Evolutionary conservation across 306 rosid genomes (phyloP).

Genomic region (Pterocarpus macrocarpus): DNA sequence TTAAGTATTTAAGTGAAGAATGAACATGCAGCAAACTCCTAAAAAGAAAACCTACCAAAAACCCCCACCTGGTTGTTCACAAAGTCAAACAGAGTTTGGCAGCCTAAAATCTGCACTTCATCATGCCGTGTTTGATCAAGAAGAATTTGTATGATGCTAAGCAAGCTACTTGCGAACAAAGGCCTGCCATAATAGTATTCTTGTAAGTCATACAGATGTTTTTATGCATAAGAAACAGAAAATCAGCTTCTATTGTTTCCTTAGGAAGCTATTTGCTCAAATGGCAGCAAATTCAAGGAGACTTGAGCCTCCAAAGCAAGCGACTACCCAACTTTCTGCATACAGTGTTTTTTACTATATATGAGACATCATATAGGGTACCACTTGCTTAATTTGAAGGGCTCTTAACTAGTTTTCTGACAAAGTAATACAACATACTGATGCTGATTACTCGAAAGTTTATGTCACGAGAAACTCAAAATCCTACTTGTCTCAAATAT

Average conservation of each 20-base stretch:
- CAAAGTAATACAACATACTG: conserved; percentile 4
- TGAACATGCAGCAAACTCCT: conserved; percentile 30
- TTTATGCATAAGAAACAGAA: conserved; percentile 29
- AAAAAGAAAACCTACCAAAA: conserved; percentile 45
- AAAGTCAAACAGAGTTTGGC: conserved; percentile 72
- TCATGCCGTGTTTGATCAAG: conserved; percentile 73
- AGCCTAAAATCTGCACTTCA: conserved; percentile 74
- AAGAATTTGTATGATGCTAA: conserved; percentile 71
- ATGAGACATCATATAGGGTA: conserved; percentile 5
- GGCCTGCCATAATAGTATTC: conserved; percentile 61
- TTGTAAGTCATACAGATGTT: conserved; percentile 32
- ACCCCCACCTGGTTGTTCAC: conserved; percentile 77
- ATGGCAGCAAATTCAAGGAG: conserved; percentile 5
- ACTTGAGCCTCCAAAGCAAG: conserved; percentile 25
- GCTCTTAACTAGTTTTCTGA: conserved; percentile 1
- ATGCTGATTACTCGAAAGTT: not conserved
- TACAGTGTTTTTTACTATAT: not conserved
- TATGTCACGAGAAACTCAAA: conserved; percentile 10
- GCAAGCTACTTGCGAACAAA: conserved; percentile 79
- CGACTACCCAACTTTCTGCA: not conserved
- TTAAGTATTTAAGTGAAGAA: not conserved
- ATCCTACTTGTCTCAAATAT: not conserved
- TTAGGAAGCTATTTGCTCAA: conserved; percentile 10
- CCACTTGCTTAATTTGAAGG: conserved; percentile 1
- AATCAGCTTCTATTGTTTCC: not conserved